These are phyloP conservation scores for Talaromyces ruber DNA, from an alignment of 495 filamentous ascomycete species.

Conservation along the genomic window DNA sequence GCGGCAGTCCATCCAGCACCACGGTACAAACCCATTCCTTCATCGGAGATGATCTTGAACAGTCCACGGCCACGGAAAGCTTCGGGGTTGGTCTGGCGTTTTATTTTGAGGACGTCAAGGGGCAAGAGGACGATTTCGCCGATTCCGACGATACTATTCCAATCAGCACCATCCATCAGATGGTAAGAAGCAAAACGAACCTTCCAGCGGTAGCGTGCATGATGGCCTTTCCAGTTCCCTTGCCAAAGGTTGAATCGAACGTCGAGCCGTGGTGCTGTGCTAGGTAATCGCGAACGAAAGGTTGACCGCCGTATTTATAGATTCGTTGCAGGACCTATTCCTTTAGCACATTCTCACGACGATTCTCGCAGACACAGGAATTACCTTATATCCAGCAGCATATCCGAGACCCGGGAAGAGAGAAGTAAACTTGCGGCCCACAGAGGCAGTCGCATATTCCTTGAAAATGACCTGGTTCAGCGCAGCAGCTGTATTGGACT, in stretches of 20 bases:
- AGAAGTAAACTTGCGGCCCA: constrained; percentile 77
- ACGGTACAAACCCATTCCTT: constrained; percentile 92
- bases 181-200: constrained; percentile 25
- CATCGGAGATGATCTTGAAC: constrained; percentile 80
- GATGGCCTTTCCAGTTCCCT: constrained; percentile 95
- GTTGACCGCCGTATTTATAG: constrained; percentile 99
- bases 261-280: constrained; percentile 66
- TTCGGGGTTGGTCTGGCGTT: constrained; percentile 98
- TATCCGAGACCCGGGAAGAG: constrained; percentile 96
- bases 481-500: constrained; percentile 52
- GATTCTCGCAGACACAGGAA: constrained; percentile 6
- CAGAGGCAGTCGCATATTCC: constrained; percentile 66
- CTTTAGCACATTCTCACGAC: not conserved
- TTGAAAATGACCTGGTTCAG: constrained; percentile 92
- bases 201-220: constrained; percentile 95
- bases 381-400: constrained; percentile 93
- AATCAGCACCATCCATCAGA: constrained; percentile 7
- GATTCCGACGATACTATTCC: constrained; percentile 75
- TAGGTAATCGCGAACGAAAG: constrained; percentile 87
- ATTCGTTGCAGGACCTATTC: constrained; percentile 76
- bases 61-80: constrained; percentile 92
- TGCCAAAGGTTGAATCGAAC: constrained; percentile 87
- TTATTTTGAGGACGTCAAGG: constrained; percentile 97
- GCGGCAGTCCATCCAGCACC: constrained; percentile 98
- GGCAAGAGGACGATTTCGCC: constrained; percentile 94